Percentiles rank a stretch among this genome's conserved stretches.
These are phyloP conservation scores for Termitomyces bulborhizus DNA, from an alignment of 768 basidiomycete species.

Conservation along the genomic window DNA sequence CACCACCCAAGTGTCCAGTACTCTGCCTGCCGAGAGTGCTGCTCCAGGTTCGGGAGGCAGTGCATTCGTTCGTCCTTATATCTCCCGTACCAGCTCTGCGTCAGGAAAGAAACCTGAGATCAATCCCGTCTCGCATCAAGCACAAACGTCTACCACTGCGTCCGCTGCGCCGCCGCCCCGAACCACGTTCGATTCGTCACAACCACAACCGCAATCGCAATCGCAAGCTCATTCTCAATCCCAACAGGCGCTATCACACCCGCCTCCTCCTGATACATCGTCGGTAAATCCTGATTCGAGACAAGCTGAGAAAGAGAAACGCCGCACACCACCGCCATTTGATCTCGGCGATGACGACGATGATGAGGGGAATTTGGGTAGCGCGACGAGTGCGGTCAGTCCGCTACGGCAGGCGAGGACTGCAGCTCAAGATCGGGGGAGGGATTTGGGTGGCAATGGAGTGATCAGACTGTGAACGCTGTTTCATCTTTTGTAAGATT, in stretches of 20 bases:
- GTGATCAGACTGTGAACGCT: not conserved
- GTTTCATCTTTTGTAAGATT: not conserved
- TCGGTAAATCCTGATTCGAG: not conserved
- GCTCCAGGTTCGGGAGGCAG: slow-evolving; percentile 9
- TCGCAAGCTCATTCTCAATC: not conserved
- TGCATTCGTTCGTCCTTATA: slow-evolving; percentile 26
- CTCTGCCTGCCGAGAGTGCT: slow-evolving; percentile 5
- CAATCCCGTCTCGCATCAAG: slow-evolving; percentile 39
- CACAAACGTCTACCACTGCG: slow-evolving; percentile 17
- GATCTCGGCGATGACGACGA: slow-evolving; percentile 26
- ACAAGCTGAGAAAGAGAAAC: slow-evolving; percentile 9
- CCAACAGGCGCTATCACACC: slow-evolving; percentile 8
- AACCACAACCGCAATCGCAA: not conserved
- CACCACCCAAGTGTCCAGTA: slow-evolving; percentile 10
- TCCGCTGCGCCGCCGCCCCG: not conserved
- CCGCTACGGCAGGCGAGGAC: not conserved
- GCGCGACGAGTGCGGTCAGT: not conserved
- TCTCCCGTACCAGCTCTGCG: slow-evolving; percentile 8
- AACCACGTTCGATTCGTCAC: not conserved
- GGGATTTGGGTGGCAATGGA: not conserved
- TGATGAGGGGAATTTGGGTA: slow-evolving; percentile 7
- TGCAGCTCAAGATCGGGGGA: not conserved
- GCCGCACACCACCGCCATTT: slow-evolving; percentile 4
- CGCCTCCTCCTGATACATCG: slow-evolving; percentile 2
- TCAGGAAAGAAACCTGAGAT: slow-evolving; percentile 19